Base-by-base conservation (phyloP, 345 rosid species). In the Sisymbrium irio region DNA sequence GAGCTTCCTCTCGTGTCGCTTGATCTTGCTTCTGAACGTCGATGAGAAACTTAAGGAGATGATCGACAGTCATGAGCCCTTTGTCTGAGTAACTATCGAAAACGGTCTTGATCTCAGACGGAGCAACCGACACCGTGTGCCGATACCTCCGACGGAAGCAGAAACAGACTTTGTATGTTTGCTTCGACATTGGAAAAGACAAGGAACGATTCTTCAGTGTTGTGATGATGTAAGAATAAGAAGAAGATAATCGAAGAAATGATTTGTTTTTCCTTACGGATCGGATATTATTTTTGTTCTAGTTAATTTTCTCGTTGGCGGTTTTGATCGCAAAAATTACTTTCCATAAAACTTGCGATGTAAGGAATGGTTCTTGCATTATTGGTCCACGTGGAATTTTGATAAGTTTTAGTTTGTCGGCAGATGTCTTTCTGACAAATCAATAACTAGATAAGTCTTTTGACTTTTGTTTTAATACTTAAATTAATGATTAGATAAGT, bases 101-200 rank as follows among this genome's bases (percentile, higher is more conserved):
- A 68, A 86, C 35, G 30, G 56, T 57, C 76, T 82, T 86, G 83
- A 90, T 78, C 75, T 84, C 88, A 10, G 65, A 66, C 35, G 93
- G 96, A 1, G 88, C 87, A 62, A 86, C 89, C 15, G 89, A 71
- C 42, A 59, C 82, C n/a, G 88, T 74, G 41, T 81, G 74, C 2
- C 46, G 76, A 80, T 85, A 90, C 46, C 86, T 78, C 55, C 93
- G 77, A 19, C 78, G 80, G 80, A 82, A 88, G 56, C 90, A 85
- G 82, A 78, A 83, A 77, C 90, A 85, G 1, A 88, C 85, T 67
- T 70, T 82, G 84, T 84, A 88, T 8, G 89, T 83, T 77, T 90
- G 93, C 7, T 88, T 85, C 36, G 89, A 83, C 96, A 90, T 88
- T 62, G 72, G 20, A 40, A n/a, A n/a, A n/a, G n/a, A 30, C 20